These are phyloP conservation scores for Dicorynia guianensis DNA, from an alignment of 306 rosid genomes.

Conservation along the genomic window DNA sequence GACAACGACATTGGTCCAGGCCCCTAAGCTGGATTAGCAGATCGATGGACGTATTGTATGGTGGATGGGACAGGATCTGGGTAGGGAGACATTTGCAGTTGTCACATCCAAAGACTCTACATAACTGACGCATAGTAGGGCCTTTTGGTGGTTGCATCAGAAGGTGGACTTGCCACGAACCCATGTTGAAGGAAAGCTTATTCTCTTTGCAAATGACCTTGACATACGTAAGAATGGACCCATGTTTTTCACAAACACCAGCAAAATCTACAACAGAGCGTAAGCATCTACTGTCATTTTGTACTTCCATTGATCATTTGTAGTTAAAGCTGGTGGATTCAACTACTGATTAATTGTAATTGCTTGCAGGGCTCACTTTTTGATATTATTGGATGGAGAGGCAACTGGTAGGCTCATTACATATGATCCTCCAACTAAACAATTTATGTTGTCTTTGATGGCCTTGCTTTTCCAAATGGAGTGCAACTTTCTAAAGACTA, in stretches of 20 bases:
- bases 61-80: conserved; percentile 85
- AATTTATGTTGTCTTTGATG: conserved; percentile 80
- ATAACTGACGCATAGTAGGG: conserved; percentile 93
- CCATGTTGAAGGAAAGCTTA: conserved; percentile 74
- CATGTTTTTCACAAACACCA: conserved; percentile 88
- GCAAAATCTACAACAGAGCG: conserved; percentile 87
- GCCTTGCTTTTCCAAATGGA: conserved; percentile 94
- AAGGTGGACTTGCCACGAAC: conserved; percentile 82
- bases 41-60: conserved; percentile 91
- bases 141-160: conserved; percentile 77
- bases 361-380: conserved; percentile 66
- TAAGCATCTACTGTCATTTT: conserved; percentile 32
- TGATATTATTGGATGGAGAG: conserved; percentile 92
- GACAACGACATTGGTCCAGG: conserved; percentile 78
- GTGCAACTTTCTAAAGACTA: conserved; percentile 82
- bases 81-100: conserved; percentile 94
- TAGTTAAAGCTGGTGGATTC: no score
- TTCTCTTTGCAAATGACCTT: conserved; percentile 92
- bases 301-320: no score
- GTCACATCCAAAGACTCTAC: conserved; percentile 74
- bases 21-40: conserved; percentile 88
- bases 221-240: conserved; percentile 85
- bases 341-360: background rate
- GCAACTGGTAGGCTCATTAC: conserved; percentile 86
- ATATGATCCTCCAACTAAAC: conserved; percentile 88